Base-by-base conservation (phyloP, 345 rosid genomes). In the Rhizophora apiculata region DNA sequence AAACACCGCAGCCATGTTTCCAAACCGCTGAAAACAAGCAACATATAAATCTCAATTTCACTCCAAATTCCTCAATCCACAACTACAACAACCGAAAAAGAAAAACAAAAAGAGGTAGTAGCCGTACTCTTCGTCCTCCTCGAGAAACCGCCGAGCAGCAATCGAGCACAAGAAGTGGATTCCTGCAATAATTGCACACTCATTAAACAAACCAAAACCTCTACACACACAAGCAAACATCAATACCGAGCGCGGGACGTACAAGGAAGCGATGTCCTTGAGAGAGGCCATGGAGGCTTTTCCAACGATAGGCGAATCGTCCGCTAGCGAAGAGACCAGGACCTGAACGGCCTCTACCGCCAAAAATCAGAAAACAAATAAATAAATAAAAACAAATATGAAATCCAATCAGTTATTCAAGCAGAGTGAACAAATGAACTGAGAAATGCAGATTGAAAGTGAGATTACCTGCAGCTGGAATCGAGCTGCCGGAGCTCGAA, bases 1-100 rank as follows among this genome's bases (percentile, higher is more conserved):
- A 80, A 94, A 94, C 36, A 89, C 83, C 70, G 96, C 98, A 51
- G 97, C 98, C 90, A 94, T 83, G 78, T 94, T 94, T 63, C 95
- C 83, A 76, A 88, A 91, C 55, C 97, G 81, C 98, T 94, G 78
- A 6, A 1, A 24, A 65, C 37, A 37, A 36, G 20, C 18, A 37
- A 65, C 67, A 54, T 21, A 24, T 59, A 20, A 31, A 39, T 29
- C 7, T 20, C 54, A 21, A 26, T 30, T 13, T 5, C 39, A 24
- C 8, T 20, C 15, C 48, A 58, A 71, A 60, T 61, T 19, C 58
- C 27, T 30, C 21, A 69, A 54, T 5, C 21, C 46, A 62, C 60
- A 21, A 22, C 18, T 13, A 51, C 26, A 67, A 27, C 32, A 20
- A 36, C 18, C 53, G 30, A 72, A 34, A 9, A 52, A 54, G 7